Conservation (phyloP, 306 rosid genomes). For the Prunus padus region DNA sequence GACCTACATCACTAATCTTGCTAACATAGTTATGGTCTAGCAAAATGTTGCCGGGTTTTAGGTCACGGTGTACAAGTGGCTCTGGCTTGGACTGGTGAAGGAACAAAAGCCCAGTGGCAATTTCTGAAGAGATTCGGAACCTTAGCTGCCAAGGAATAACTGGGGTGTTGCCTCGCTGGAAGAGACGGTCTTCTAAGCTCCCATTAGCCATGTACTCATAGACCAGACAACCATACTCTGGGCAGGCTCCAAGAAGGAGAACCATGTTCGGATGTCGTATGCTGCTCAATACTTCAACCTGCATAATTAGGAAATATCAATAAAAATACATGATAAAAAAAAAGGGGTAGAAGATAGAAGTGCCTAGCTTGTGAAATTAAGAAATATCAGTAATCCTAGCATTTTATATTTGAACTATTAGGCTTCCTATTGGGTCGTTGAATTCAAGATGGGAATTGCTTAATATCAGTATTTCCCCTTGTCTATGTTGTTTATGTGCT, state of each 20-base stretch:
- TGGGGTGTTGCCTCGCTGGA: conserved; percentile 39
- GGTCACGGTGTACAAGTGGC: no score
- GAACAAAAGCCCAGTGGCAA: conserved; percentile 74
- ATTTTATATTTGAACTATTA: no score
- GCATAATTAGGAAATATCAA: conserved; percentile 11
- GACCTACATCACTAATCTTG: conserved; percentile 26
- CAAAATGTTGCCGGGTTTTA: no score
- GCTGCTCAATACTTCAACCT: conserved; percentile 76
- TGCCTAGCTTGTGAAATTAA: no score
- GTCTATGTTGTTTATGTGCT: no score
- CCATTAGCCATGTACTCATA: conserved; percentile 80
- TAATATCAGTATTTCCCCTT: not conserved
- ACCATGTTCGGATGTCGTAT: conserved; percentile 88
- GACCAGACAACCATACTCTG: conserved; percentile 72
- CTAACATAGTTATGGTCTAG: no score
- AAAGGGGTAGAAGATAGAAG: no score
- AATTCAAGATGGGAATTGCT: not conserved
- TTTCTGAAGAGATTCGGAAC: conserved; percentile 76
- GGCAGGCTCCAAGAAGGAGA: conserved; percentile 86
- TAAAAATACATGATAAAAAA: no score
- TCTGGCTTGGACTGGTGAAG: conserved; percentile 57
- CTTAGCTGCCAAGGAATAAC: conserved; percentile 73
- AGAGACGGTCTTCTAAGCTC: conserved; percentile 79
- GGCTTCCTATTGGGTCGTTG: no score
- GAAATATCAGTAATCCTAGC: no score